Percentiles rank a stretch among this genome's conserved stretches.
Conservation (phyloP, 2,329 filamentous ascomycete species). For the Pseudogymnoascus sp. region DNA sequence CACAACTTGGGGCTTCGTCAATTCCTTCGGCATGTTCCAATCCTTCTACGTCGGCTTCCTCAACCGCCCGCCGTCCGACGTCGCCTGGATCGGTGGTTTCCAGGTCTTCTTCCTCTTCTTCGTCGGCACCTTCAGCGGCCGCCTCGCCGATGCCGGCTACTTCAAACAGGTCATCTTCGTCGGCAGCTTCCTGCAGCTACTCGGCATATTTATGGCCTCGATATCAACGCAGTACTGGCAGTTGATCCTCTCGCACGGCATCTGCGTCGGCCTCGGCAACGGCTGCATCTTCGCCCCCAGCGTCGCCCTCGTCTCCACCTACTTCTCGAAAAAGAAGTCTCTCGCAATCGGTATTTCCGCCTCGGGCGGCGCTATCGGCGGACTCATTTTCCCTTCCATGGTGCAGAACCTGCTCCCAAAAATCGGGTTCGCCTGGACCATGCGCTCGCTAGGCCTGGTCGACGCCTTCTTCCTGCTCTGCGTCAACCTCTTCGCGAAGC, state of each 20-base stretch:
- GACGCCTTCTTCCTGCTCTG: slow-evolving; percentile 30
- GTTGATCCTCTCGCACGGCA: slow-evolving; percentile 36
- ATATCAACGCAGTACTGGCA: slow-evolving; percentile 35
- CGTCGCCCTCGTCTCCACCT: slow-evolving; percentile 32
- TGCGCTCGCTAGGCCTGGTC: slow-evolving; percentile 39
- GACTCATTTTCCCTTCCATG: slow-evolving; percentile 38
- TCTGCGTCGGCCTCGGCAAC: slow-evolving; percentile 34
- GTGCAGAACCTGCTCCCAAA: slow-evolving; percentile 33
- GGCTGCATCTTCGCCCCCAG: slow-evolving; percentile 35
- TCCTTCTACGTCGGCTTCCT: slow-evolving; percentile 33
- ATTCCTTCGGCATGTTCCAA: slow-evolving; percentile 38
- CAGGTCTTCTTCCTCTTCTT: slow-evolving; percentile 37
- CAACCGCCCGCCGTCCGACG: slow-evolving; percentile 26
- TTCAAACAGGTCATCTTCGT: slow-evolving; percentile 23
- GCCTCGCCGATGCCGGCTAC: slow-evolving; percentile 33
- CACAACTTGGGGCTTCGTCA: slow-evolving; percentile 31
- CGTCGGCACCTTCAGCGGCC: slow-evolving; percentile 32
- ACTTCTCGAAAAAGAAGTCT: slow-evolving; percentile 33
- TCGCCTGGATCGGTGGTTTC: slow-evolving; percentile 40
- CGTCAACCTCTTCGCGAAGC: slow-evolving; percentile 32
- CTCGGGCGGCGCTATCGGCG: slow-evolving; percentile 32
- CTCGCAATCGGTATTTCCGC: slow-evolving; percentile 33
- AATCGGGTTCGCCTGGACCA: slow-evolving; percentile 39
- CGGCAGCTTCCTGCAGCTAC: slow-evolving; percentile 26
- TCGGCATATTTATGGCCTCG: slow-evolving; percentile 35